Base-by-base conservation (phyloP, 2,329 filamentous ascomycete genomes). In the Fusarium temperatum region DNA sequence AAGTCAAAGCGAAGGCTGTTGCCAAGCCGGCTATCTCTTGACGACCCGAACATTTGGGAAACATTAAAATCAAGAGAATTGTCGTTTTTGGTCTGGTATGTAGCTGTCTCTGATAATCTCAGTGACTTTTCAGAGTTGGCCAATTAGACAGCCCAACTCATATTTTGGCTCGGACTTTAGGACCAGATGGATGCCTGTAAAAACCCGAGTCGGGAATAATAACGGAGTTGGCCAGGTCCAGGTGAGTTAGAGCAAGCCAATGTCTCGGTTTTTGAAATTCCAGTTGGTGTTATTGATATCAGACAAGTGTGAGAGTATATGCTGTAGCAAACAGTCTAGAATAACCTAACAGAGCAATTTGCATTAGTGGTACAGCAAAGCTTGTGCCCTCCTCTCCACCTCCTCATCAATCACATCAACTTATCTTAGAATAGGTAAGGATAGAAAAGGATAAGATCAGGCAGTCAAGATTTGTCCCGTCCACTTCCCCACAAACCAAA, bases 401-500 rank as follows among this genome's bases (percentile, higher is more conserved):
- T 32, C 24, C 22, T 54, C 48, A 45, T 62, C 51, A 50, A 54
- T 58, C 53, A 32, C 63, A 68, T 45, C 50, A 68, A 47, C 56
- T 54, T 38, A 18, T 20, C 51, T 55, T 11, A 55, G 51, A 55
- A 41, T 18, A 55, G 51, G 51, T 30, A 55, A 55, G 51, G 51
- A 41, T 55, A 55, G 51, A 41, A 55, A 55, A 55, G 35, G 51
- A 55, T 55, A 55, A 55, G 51, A 51, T 39, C 59, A 70, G 51
- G 60, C 55, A 68, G 64, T 73, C 62, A 63, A 62, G 63, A 74
- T 68, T 73, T 73, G 54, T 66, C 70, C 63, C 58, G 54, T 70
- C 57, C 72, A 50, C 71, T 73, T 73, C 70, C 71, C 71, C 70
- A 72, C 71, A 73, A 68, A 67, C 71, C 56, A 56, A 73, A 73